phyloP scores from a whole-genome alignment of 768 basidiomycete species.

The Psilocybe azurescens region DNA sequence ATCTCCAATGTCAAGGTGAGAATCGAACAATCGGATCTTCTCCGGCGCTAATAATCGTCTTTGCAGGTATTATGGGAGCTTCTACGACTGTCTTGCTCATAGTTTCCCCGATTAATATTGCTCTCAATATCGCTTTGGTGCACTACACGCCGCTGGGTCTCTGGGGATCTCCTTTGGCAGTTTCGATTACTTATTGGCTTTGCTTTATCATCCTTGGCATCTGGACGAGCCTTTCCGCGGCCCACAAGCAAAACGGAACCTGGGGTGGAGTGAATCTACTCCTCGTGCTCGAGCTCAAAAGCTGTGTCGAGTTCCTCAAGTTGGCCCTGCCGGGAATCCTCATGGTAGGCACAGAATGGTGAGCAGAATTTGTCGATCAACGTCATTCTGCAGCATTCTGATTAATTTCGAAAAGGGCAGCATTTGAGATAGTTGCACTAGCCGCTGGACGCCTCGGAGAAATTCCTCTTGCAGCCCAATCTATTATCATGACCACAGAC shows the following conservation, averaged over 20 bases:
- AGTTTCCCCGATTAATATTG: conserved; percentile 70
- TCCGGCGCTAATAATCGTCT: neutral
- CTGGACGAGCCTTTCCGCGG: conserved; percentile 53
- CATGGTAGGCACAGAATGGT: conserved; percentile 87
- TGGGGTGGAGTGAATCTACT: conserved; percentile 64
- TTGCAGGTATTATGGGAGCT: conserved; percentile 73
- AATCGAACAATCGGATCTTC: neutral
- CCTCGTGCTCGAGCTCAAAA: conserved; percentile 48
- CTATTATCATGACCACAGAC: conserved; percentile 82
- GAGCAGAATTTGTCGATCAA: conserved; percentile 19
- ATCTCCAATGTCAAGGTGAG: conserved; percentile 79
- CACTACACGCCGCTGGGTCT: conserved; percentile 68
- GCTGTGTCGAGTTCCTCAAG: conserved; percentile 62
- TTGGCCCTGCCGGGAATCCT: conserved; percentile 79
- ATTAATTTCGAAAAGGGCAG: conserved; percentile 54
- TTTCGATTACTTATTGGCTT: conserved; percentile 74
- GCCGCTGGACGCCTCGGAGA: conserved; percentile 74
- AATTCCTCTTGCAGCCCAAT: conserved; percentile 75
- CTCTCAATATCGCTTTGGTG: conserved; percentile 62
- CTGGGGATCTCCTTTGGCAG: conserved; percentile 68
- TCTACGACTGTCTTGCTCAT: conserved; percentile 68
- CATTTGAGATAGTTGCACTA: conserved; percentile 83
- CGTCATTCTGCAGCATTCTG: conserved; percentile 1
- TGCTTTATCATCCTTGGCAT: conserved; percentile 61
- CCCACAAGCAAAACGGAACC: conserved; percentile 59